Evolutionary conservation across 805 yeast species (phyloP).

Genomic region (Blastobotrys chiropterorum): DNA sequence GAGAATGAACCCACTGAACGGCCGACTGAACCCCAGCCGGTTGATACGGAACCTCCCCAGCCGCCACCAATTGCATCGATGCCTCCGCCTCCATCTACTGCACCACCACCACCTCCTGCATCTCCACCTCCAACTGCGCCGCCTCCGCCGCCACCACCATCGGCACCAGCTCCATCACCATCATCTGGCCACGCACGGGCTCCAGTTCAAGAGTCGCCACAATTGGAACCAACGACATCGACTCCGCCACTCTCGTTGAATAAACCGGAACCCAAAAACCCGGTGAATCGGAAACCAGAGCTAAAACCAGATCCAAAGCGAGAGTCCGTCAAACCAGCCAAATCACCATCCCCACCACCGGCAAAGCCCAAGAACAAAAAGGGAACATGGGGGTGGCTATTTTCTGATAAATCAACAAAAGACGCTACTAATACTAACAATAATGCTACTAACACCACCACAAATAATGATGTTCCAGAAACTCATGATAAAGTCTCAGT

Average conservation of each 20-base stretch:
- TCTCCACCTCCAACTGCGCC: background rate
- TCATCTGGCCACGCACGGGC: too few species aligned
- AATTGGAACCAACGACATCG: background rate
- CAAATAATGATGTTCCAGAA: background rate
- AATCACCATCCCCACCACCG: conserved; percentile 2
- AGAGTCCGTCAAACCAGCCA: background rate
- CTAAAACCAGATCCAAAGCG: background rate
- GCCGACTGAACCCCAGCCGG: too few species aligned
- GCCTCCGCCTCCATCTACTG: background rate
- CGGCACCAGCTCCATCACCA: background rate
- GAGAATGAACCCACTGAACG: too few species aligned
- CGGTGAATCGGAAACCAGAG: background rate
- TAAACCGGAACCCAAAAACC: background rate
- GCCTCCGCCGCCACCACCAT: background rate
- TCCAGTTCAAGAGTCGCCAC: background rate
- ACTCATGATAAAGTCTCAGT: conserved; percentile 11
- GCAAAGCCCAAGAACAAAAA: conserved; percentile 5
- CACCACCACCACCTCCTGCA: conserved; percentile 3
- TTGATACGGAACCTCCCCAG: too few species aligned
- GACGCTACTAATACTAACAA: background rate
- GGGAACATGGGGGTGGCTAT: conserved; percentile 16
- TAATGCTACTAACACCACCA: background rate
- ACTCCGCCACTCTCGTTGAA: conserved; percentile 1
- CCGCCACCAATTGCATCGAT: background rate
- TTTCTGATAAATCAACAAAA: conserved; percentile 5